phyloP scores from a whole-genome alignment of 2,329 filamentous ascomycete species.

The Fusarium hainanense region DNA sequence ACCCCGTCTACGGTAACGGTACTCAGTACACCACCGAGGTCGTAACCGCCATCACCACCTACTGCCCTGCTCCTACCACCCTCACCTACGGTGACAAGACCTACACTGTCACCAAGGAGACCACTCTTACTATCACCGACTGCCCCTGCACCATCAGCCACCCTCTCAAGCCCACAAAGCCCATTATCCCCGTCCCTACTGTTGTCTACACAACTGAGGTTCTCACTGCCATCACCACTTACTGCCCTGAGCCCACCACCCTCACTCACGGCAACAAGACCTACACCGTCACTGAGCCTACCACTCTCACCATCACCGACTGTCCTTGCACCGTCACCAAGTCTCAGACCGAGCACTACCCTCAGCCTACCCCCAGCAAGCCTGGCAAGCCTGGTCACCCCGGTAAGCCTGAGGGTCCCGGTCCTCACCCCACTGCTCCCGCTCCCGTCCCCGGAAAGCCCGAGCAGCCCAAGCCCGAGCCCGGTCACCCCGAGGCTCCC shows the following conservation, averaged over 20 bases:
- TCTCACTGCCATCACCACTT: constrained; percentile 54
- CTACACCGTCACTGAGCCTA: constrained; percentile 31
- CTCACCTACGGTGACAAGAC: constrained; percentile 72
- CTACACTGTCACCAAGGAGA: constrained; percentile 76
- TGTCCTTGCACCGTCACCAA: constrained; percentile 32
- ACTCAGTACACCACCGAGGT: constrained; percentile 70
- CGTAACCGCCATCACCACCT: constrained; percentile 74
- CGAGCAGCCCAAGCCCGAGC: background rate
- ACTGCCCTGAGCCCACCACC: constrained; percentile 46
- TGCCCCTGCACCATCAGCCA: constrained; percentile 76
- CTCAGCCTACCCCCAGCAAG: constrained; percentile 22
- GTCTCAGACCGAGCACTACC: constrained; percentile 44
- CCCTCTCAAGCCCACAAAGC: constrained; percentile 56
- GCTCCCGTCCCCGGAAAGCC: constrained; percentile 9
- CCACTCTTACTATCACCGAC: constrained; percentile 76
- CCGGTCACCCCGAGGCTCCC: background rate
- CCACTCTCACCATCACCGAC: constrained; percentile 30
- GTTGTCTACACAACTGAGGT: constrained; percentile 27
- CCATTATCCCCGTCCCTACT: constrained; percentile 20
- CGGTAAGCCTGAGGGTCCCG: constrained; percentile 4
- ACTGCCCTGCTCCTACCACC: constrained; percentile 75
- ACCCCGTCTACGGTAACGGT: constrained; percentile 14
- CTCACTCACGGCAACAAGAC: constrained; percentile 49
- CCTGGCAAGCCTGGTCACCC: constrained; percentile 7
- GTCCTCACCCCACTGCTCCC: constrained; percentile 11